Evolutionary conservation across 1,284 basidiomycete species (phyloP).

Genomic region (Schizopora paradoxa): DNA sequence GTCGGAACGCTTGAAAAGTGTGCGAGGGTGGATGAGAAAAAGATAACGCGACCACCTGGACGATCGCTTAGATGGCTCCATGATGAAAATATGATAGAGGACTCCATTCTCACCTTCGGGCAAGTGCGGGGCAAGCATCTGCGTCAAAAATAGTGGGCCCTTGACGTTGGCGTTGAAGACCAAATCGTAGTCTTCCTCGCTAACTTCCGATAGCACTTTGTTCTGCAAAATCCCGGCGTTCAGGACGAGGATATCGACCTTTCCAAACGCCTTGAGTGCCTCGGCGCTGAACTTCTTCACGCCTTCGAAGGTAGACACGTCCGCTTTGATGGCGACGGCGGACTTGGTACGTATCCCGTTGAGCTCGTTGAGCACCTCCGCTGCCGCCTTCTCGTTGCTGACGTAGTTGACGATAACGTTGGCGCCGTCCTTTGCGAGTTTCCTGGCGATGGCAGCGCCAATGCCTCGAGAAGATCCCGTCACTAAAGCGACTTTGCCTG

Average conservation of each 20-base stretch:
- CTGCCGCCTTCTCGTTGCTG: constrained; percentile 36
- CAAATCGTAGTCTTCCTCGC: constrained; percentile 44
- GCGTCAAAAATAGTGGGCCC: constrained; percentile 49
- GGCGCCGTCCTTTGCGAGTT: constrained; percentile 50
- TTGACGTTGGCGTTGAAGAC: constrained; percentile 53
- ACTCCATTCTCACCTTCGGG: constrained; percentile 34
- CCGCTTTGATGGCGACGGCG: constrained; percentile 48
- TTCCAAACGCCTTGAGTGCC: constrained; percentile 33
- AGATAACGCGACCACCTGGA: constrained; percentile 49
- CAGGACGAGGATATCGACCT: constrained; percentile 50
- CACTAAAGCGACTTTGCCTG: constrained; percentile 49
- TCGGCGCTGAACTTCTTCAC: constrained; percentile 24
- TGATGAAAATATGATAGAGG: not conserved
- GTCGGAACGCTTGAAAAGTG: constrained; percentile 38
- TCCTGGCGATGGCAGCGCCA: constrained; percentile 46
- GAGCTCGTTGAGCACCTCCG: constrained; percentile 41
- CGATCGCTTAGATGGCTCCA: not conserved
- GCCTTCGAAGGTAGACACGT: constrained; percentile 30
- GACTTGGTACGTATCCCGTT: constrained; percentile 37
- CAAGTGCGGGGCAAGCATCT: constrained; percentile 40
- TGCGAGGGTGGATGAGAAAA: constrained; percentile 49
- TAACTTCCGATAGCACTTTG: constrained; percentile 39
- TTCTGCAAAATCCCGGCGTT: constrained; percentile 51
- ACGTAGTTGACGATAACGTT: constrained; percentile 54
- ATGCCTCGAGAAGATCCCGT: constrained; percentile 58